Evolutionary conservation across 2,329 filamentous ascomycete species (phyloP), one percentile per base, ranked within the genome.

Genomic region (Chaetomium sp.): DNA sequence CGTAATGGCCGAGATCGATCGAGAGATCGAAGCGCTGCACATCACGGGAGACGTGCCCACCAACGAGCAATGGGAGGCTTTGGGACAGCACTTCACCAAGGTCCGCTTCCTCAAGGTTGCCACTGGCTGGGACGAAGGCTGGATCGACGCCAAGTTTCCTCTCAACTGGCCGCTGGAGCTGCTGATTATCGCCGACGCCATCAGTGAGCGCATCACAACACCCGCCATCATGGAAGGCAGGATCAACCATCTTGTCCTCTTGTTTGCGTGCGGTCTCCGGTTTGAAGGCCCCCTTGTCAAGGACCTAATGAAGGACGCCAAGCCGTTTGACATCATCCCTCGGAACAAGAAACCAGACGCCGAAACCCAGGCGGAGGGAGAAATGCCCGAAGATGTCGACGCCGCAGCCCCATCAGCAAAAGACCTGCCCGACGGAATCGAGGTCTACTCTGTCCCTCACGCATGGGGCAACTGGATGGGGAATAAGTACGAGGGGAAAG

Each of bases 121-220:
- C 45, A 56, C 63, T 8, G 63, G 63, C 35, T 62, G 33, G 29
- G 13, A 56, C 9, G 63, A 62, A 13, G 9, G 33, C 29, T 59
- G 63, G 60, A 35, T 23, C 10, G 64, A 65, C 56, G 64, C 38
- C 3, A 51, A 60, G 2, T 65, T 62, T 16, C 59, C 55, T 1
- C 60, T 62, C n/a, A 31, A 54, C 21, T 63, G 60, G 64, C 60
- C 64, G n/a, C 42, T 65, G 1, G 53, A 65, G 21, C 35, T 59
- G 53, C 55, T 65, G 10, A 29, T 62, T 29, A 59, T 62, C 1
- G 25, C 55, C 19, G 49, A 58, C 33, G 55, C 54, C 31, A 13
- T 10, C 38, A 13, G 27, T 6, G 35, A 65, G 49, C 35, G 35
- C 33, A 29, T 65, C 16, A 23, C 56, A 5, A 54, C 62, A 3